Evolutionary conservation across 139 green algal genomes (phyloP), one percentile per base, ranked within the genome.

Genomic region (Spirogloea muscicola): DNA sequence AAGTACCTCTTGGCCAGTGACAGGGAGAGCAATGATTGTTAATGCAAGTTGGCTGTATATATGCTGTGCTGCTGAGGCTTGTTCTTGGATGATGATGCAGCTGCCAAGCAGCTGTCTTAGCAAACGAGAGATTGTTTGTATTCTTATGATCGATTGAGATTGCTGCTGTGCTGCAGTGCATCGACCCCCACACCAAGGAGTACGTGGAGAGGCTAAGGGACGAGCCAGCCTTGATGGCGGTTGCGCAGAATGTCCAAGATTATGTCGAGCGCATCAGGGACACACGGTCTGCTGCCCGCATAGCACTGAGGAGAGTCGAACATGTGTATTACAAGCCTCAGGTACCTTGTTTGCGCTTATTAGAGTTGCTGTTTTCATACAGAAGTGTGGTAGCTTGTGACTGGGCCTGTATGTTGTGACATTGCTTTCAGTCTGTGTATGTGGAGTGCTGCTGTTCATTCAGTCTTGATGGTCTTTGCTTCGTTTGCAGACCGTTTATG

Each of bases 321-420:
- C 94, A 98, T 85, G 83, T 97, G 2, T 98, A 99, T 86, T 96
- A 93, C 89, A 98, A 98, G 88, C 65, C 72, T 10, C 65, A 78
- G 65, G 60, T 41, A 48, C 3, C 33, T 36, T 7, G 10, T 38
- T 13, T 68, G 13, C 29, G 10, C 13, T 9, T 64, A 16, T 27
- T 16, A 31, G 46, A 31, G 21, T 55, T 6, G 59, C 59, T 7
- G 10, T 38, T 13, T 68, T 64, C 29, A 27, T 38, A 13, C 33
- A 16, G 16, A 10, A 31, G 46, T 55, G 21, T 55, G 21, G 46
- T 31, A 55, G 46, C 21, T 21, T 55, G 46, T 55, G 78, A 71
- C 39, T 13, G 31, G 31, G 39, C 21, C 21, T 55, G 46, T 21
- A 55, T 55, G 46, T 21, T 55, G 21, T 31, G 21, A 31, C 21